Evolutionary conservation across 2,329 filamentous ascomycete species (phyloP).

Genomic region (Exophiala phaeomuriformis): DNA sequence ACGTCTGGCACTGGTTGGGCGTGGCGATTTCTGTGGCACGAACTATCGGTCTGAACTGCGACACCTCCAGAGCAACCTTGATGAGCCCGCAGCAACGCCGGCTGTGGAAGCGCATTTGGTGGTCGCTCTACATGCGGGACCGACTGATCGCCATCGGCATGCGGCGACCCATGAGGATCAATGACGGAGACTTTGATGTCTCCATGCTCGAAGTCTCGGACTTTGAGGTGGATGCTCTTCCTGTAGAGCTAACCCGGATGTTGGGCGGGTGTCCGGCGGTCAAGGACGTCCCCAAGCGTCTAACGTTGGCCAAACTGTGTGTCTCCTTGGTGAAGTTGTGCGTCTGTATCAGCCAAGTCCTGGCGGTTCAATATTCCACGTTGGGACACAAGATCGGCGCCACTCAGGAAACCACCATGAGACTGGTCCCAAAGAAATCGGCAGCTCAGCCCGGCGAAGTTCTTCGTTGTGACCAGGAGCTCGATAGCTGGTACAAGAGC

Average conservation of each 20-base stretch:
- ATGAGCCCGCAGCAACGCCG: slow-evolving; percentile 68
- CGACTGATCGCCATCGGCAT: slow-evolving; percentile 87
- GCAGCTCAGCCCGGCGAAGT: slow-evolving; percentile 76
- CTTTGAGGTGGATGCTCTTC: slow-evolving; percentile 67
- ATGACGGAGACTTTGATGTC: slow-evolving; percentile 88
- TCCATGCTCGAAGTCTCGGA: slow-evolving; percentile 79
- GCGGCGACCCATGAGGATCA: slow-evolving; percentile 85
- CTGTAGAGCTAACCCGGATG: slow-evolving; percentile 61
- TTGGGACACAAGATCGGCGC: slow-evolving; percentile 68
- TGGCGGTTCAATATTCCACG: slow-evolving; percentile 87
- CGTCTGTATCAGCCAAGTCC: slow-evolving; percentile 78
- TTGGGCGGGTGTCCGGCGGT: slow-evolving; percentile 63
- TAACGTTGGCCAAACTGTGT: slow-evolving; percentile 76
- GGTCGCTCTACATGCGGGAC: slow-evolving; percentile 94
- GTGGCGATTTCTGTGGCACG: slow-evolving; percentile 88
- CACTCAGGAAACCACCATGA: slow-evolving; percentile 72
- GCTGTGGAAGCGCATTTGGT: slow-evolving; percentile 94
- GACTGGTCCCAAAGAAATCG: slow-evolving; percentile 83
- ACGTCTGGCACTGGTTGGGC: slow-evolving; percentile 99
- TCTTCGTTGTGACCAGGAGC: slow-evolving; percentile 67
- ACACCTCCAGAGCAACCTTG: slow-evolving; percentile 63
- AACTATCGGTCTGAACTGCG: slow-evolving; percentile 85
- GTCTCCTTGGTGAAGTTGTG: slow-evolving; percentile 87
- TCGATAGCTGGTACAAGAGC: slow-evolving; percentile 67
- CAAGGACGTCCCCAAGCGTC: slow-evolving; percentile 64